phyloP scores from a whole-genome alignment of 106 monocot genomes.

The Apostasia shenzhenica region DNA sequence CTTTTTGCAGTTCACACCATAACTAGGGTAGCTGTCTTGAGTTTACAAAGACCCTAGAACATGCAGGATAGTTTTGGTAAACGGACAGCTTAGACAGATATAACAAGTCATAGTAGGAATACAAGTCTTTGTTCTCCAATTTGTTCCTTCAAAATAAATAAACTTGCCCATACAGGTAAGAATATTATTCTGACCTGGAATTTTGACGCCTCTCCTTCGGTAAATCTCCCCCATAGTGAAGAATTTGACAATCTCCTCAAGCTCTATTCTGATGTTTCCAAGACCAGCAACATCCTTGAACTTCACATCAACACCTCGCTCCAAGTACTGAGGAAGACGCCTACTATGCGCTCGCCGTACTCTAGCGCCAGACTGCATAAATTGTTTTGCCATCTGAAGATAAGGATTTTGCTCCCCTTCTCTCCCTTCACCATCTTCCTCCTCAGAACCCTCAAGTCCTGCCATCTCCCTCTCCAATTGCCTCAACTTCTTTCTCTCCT shows the following conservation, averaged over 20 bases:
- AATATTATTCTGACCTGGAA: slow-evolving; percentile 48
- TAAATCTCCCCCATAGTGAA: slow-evolving; percentile 85
- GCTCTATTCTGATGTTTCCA: slow-evolving; percentile 80
- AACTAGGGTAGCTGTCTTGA: too few species aligned
- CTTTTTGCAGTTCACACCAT: too few species aligned
- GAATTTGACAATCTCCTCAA: slow-evolving; percentile 92
- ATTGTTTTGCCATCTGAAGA: slow-evolving; percentile 68
- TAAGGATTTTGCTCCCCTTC: slow-evolving; percentile 62
- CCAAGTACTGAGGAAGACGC: slow-evolving; percentile 65
- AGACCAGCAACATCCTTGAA: slow-evolving; percentile 85
- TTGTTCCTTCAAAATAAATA: too few species aligned
- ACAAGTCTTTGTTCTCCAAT: too few species aligned
- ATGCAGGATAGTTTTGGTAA: too few species aligned
- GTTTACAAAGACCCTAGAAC: too few species aligned
- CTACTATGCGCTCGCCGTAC: slow-evolving; percentile 51
- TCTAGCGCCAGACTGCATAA: slow-evolving; percentile 82
- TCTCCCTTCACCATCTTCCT: slow-evolving; percentile 43
- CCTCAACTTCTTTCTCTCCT: slow-evolving; percentile 77
- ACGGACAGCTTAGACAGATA: too few species aligned
- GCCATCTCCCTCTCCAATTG: slow-evolving; percentile 66
- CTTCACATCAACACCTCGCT: slow-evolving; percentile 71
- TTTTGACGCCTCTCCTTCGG: slow-evolving; percentile 72
- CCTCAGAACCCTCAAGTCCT: slow-evolving; percentile 37
- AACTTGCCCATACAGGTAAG: too few species aligned
- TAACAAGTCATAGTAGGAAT: too few species aligned